Evolutionary conservation across 305 asterid species (phyloP), one percentile per base, ranked within the genome.

Genomic region (Fraxinus angustifolia): DNA sequence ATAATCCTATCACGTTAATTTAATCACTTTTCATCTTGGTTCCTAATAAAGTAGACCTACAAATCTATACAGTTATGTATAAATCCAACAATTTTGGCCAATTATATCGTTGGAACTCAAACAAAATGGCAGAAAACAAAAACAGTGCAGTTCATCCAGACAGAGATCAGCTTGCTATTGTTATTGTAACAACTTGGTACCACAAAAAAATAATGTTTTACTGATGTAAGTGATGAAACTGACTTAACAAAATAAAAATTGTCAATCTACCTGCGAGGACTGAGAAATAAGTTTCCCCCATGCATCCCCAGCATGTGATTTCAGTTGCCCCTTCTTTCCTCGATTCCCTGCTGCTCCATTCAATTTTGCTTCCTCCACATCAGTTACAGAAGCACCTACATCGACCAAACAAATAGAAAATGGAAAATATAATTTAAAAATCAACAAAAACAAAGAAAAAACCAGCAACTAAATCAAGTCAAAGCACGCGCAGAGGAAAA

Each of bases 221-320:
- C 67, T 5, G 28, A 56, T 56, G 10, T n/a, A 53, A 53, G 67
- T 17, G 67, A 56, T 19, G 67, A 56, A 56, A 17, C 11, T 56
- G 67, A 40, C 48, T 40, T 40, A 40, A 40, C 48, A 8, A 40
- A 17, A 10, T 56, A 23, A 56, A 56, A 56, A 56, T 19, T 56
- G 12, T 34, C 21, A 17, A 80, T 67, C 76, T 70, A 91, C 97
- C 96, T 82, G 90, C 33, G 95, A 83, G 77, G 84, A 91, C 92
- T 93, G 95, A 6, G 98, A 94, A 73, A 94, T 88, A 85, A 94
- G 97, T 83, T 88, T 91, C 23, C 97, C 98, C 98, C 98, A 94
- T 81, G 95, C 92, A 87, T 65, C 88, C 77, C 90, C 95, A 2
- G 82, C 73, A 84, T 80, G 84, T 10, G 90, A 68, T 84, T 89